Evolutionary conservation across 73 alveolate species (phyloP).

Genomic region (Durusdinium trenchii): DNA sequence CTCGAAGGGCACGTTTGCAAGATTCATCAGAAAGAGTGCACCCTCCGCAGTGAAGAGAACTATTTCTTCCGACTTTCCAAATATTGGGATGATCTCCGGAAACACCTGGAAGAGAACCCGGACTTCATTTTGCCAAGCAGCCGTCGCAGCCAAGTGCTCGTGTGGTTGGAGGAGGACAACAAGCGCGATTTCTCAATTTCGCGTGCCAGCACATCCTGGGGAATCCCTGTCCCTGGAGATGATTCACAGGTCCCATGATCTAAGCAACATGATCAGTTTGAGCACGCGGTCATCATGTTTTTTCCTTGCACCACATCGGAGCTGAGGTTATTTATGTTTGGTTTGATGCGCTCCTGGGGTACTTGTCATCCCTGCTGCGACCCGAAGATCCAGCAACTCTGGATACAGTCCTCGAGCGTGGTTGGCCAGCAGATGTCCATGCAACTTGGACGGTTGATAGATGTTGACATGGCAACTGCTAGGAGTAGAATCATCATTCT

Average conservation of each 20-base stretch:
- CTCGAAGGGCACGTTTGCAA: slow-evolving; percentile 67
- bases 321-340: slow-evolving; percentile 92
- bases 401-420: slow-evolving; percentile 68
- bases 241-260: not conserved
- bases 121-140: slow-evolving; percentile 78
- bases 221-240: slow-evolving; percentile 88
- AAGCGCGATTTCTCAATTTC: slow-evolving; percentile 93
- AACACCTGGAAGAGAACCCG: slow-evolving; percentile 58
- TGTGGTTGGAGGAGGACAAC: slow-evolving; percentile 90
- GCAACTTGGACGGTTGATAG: slow-evolving; percentile 4
- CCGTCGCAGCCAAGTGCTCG: slow-evolving; percentile 76
- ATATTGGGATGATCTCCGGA: slow-evolving; percentile 71
- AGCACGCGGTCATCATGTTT: not conserved
- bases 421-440: slow-evolving; percentile 95
- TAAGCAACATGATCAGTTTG: not conserved
- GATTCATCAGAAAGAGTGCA: slow-evolving; percentile 50
- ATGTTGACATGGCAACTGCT: no score
- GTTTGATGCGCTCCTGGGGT: slow-evolving; percentile 93
- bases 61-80: slow-evolving; percentile 89
- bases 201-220: slow-evolving; percentile 92
- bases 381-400: slow-evolving; percentile 89
- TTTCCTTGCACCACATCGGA: no score
- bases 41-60: slow-evolving; percentile 77
- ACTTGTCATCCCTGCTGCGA: slow-evolving; percentile 75
- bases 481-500: no score